Evolutionary conservation across 495 filamentous ascomycete genomes (phyloP).

Genomic region (Geopyxis carbonaria): DNA sequence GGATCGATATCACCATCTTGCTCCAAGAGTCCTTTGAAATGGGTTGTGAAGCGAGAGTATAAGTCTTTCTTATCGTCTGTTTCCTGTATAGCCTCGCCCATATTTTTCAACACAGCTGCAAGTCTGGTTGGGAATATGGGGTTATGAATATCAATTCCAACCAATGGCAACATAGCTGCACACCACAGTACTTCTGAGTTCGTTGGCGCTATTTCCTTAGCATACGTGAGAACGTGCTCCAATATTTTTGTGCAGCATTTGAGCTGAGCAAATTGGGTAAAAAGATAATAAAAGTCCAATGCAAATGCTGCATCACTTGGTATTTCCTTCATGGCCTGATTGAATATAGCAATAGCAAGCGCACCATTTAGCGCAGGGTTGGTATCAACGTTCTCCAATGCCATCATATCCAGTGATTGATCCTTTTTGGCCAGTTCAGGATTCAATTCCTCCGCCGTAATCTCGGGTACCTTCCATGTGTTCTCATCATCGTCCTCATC

Average conservation of each 20-base stretch:
- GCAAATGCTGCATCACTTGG: slow-evolving; percentile 45
- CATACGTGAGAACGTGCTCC: slow-evolving; percentile 51
- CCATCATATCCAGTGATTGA: slow-evolving; percentile 31
- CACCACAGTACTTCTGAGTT: slow-evolving; percentile 47
- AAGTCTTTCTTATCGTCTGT: slow-evolving; percentile 32
- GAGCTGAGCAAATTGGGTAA: slow-evolving; percentile 45
- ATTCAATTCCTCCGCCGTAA: slow-evolving; percentile 51
- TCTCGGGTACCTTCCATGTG: slow-evolving; percentile 43
- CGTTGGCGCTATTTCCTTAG: slow-evolving; percentile 40
- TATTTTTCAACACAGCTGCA: slow-evolving; percentile 40
- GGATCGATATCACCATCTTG: slow-evolving; percentile 41
- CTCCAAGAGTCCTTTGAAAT: slow-evolving; percentile 40
- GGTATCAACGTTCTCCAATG: slow-evolving; percentile 46
- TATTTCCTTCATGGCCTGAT: slow-evolving; percentile 65
- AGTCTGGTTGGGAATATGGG: slow-evolving; percentile 58
- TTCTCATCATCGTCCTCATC: slow-evolving; percentile 32
- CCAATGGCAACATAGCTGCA: slow-evolving; percentile 49
- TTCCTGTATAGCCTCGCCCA: slow-evolving; percentile 33
- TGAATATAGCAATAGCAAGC: slow-evolving; percentile 84
- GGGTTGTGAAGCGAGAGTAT: slow-evolving; percentile 38
- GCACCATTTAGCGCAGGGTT: slow-evolving; percentile 76
- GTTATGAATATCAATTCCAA: slow-evolving; percentile 45
- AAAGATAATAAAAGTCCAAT: slow-evolving; percentile 63
- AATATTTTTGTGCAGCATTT: slow-evolving; percentile 52
- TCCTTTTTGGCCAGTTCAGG: slow-evolving; percentile 37